Evolutionary conservation across 2,329 filamentous ascomycete genomes (phyloP), one percentile per base, ranked within the genome.

Genomic region (Onygena corvina): DNA sequence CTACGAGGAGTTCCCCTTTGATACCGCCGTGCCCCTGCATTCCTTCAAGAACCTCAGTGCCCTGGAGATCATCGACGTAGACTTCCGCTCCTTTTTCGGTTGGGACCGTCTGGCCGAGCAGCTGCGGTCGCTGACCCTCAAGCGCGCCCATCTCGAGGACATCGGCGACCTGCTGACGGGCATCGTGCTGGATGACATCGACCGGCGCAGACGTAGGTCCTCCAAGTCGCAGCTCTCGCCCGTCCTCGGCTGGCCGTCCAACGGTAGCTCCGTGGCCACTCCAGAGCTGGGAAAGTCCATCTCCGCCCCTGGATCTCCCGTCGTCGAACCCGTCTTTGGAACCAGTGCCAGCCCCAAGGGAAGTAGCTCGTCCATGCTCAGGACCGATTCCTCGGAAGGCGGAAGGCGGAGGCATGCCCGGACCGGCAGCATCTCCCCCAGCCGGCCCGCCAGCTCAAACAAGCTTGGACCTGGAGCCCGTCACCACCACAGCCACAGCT

Each of bases 1-100:
- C 23, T 96, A 92, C 63, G 92, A 98, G 67, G 90, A 95, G 67
- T 98, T 96, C 58, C 92, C 92, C 2, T 95, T 96, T 66, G 92
- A 98, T 67, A 94, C 87, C 20, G 92, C 92, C 16, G 92, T 98
- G 25, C 92, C 92, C 16, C 74, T 98, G n/a, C 84, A 94, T 65
- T 85, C 86, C 6, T 96, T 98, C 77, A 96, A 98, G 70, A 98
- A 96, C 58, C 73, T 96, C 48, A 90, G 90, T 67, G 84, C 87
- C 18, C 75, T 98, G 55, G 92, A 98, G 66, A 86, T 98, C 48
- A 89, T 83, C 69, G 89, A 93, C 68, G 84, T 96, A 62, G 92
- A 98, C 67, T 95, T 94, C 63, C 81, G 92, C 53, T 89, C 94
- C 59, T 95, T 96, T 69, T 94, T 88, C 67, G 92, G 92, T 51